Evolutionary conservation across 768 basidiomycete species (phyloP).

Genomic region (Amanita polypyramis): DNA sequence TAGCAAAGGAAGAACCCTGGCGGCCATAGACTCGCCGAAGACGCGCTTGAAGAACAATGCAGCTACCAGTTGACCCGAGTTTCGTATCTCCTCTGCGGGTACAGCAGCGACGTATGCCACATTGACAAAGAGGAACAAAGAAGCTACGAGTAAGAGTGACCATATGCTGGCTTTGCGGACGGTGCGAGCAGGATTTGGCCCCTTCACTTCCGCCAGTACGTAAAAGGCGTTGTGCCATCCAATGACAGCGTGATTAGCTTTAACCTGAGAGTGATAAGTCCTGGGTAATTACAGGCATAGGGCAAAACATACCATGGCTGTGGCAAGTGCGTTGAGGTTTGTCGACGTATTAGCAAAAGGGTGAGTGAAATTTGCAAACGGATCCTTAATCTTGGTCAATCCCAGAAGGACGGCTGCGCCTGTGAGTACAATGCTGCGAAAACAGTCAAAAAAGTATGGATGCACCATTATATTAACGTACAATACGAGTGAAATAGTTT

Average conservation of each 20-base stretch:
- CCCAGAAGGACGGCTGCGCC: constrained; percentile 52
- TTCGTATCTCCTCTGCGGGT: constrained; percentile 22
- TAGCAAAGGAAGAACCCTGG: constrained; percentile 20
- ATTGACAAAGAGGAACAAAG: constrained; percentile 39
- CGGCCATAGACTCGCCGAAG: constrained; percentile 18
- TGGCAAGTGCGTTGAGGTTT: constrained; percentile 31
- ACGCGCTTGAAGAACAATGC: constrained; percentile 23
- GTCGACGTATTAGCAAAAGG: constrained; percentile 42
- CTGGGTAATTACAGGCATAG: background rate
- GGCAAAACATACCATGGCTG: constrained; percentile 18
- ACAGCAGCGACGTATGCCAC: constrained; percentile 25
- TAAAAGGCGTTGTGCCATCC: constrained; percentile 31
- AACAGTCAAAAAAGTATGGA: background rate
- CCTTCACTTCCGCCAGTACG: constrained; percentile 31
- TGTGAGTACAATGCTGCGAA: constrained; percentile 32
- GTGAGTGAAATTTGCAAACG: constrained; percentile 43
- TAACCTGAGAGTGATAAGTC: constrained; percentile 16
- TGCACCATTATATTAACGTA: constrained; percentile 8
- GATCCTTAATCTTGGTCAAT: constrained; percentile 39
- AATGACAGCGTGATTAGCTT: constrained; percentile 23
- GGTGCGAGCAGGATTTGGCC: constrained; percentile 30
- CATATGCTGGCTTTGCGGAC: constrained; percentile 31
- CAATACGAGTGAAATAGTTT: constrained; percentile 21
- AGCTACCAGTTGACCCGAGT: constrained; percentile 24
- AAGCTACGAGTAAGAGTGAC: constrained; percentile 28